Evolutionary conservation across 768 basidiomycete genomes (phyloP).

Genomic region (Collybia mongolica): DNA sequence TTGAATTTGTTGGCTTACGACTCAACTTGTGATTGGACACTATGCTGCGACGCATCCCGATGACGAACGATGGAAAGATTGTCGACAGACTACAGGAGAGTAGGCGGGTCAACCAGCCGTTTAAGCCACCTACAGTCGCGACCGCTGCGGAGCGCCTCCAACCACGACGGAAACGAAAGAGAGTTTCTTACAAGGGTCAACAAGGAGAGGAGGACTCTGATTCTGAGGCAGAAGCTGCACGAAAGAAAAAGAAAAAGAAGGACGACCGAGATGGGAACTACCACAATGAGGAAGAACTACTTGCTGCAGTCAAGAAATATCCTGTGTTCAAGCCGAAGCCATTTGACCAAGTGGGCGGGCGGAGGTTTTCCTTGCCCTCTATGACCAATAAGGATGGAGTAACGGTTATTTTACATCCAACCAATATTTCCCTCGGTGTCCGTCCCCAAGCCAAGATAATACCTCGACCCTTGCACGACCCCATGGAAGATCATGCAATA

Average conservation of each 20-base stretch:
- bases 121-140: constrained; percentile 66
- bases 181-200: constrained; percentile 81
- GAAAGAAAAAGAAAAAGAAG: constrained; percentile 69
- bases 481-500: constrained; percentile 97
- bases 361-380: constrained; percentile 81
- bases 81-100: constrained; percentile 73
- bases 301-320: constrained; percentile 62
- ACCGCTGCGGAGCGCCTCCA: constrained; percentile 49
- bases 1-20: too few relatives aligned
- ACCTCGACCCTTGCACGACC: constrained; percentile 94
- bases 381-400: constrained; percentile 75
- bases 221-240: constrained; percentile 49
- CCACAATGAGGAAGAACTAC: constrained; percentile 64
- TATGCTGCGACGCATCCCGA: constrained; percentile 73
- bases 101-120: constrained; percentile 72
- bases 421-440: constrained; percentile 81
- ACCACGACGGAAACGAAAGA: constrained; percentile 80
- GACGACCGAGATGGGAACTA: constrained; percentile 48
- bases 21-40: neutral
- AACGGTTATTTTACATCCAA: constrained; percentile 49
- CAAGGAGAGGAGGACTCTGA: constrained; percentile 53
- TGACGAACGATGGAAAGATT: constrained; percentile 65
- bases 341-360: constrained; percentile 52
- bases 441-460: constrained; percentile 77
- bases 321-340: constrained; percentile 84